Evolutionary conservation across 805 yeast species (phyloP), one percentile per base, ranked within the genome.

Genomic region (Jamesozyma hellenica): DNA sequence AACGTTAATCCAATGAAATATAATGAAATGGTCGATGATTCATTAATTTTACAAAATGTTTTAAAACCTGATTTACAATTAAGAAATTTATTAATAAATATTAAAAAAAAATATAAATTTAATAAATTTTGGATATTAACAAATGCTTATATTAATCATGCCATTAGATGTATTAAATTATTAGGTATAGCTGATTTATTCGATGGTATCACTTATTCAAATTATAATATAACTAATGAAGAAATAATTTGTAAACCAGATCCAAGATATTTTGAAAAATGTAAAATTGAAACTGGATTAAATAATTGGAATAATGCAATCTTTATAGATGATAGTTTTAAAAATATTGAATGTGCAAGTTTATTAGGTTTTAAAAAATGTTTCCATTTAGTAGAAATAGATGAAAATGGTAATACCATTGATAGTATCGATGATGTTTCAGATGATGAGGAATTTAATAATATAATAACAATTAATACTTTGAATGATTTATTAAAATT

Each of bases 131-230:
- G 97, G 97, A 69, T 90, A 32, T 81, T 85, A 53, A 88, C 97
- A 4, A 88, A 88, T 58, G 96, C 97, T 2, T 88, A 87, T 64
- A 78, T 79, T 54, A 85, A 76, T 53, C 97, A 88, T 60, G 97
- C 90, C 0, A 53, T 78, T 35, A 68, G 96, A 38, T 94, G 84
- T 23, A 67, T 86, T 15, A 71, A 76, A 32, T 67, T 88, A 33
- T 66, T 88, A 34, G 96, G 95, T 2, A 60, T 88, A 23, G 96
- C 88, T 13, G 95, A 87, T 58, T 57, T 85, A 41, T 87, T 90
- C 54, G 96, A 88, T 48, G 97, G 97, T 0, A 70, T 90, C 50
- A 85, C 95, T 2, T 88, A 66, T 63, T 88, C 96, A 63, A 90
- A 90, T 63, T 90, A 90, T 56, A 43, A 56, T 13, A 51, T 10